Percentiles rank a stretch among this genome's conserved stretches.
Evolutionary conservation across 2,329 filamentous ascomycete genomes (phyloP).

Genomic region (Lecanosticta acicola): DNA sequence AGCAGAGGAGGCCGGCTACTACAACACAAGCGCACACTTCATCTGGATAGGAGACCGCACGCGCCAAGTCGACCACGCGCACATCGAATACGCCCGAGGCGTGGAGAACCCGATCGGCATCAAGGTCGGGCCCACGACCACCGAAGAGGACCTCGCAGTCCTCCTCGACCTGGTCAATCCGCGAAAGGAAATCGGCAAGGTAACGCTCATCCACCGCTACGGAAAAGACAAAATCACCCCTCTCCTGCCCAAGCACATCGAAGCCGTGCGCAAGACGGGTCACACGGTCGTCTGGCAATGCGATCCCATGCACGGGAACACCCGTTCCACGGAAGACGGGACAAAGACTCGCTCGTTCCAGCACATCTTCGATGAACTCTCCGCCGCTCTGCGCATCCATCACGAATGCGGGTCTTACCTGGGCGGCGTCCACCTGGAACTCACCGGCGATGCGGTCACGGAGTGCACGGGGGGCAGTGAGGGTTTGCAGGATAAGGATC

Average conservation of each 20-base stretch:
- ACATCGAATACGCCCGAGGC: conserved; percentile 96
- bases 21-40: conserved; percentile 93
- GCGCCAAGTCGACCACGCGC: conserved; percentile 82
- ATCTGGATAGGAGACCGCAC: conserved; percentile 98
- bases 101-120: conserved; percentile 94
- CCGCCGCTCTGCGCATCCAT: conserved; percentile 78
- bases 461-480: conserved; percentile 91
- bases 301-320: conserved; percentile 95
- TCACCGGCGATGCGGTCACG: conserved; percentile 93
- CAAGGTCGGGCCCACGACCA: conserved; percentile 88
- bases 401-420: conserved; percentile 77
- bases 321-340: conserved; percentile 60
- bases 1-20: conserved; percentile 58
- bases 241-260: conserved; percentile 78
- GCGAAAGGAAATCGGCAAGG: conserved; percentile 73
- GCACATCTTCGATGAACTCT: conserved; percentile 82
- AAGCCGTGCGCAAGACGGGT: conserved; percentile 74
- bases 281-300: conserved; percentile 90
- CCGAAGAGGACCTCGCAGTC: conserved; percentile 65
- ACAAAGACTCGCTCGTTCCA: conserved; percentile 91
- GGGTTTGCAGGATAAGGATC: conserved; percentile 77
- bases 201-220: conserved; percentile 94
- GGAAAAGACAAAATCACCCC: conserved; percentile 69
- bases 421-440: conserved; percentile 88
- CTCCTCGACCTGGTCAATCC: conserved; percentile 87